Evolutionary conservation across 2,329 filamentous ascomycete genomes (phyloP).

Genomic region (Arthrobotrys entomopaga): DNA sequence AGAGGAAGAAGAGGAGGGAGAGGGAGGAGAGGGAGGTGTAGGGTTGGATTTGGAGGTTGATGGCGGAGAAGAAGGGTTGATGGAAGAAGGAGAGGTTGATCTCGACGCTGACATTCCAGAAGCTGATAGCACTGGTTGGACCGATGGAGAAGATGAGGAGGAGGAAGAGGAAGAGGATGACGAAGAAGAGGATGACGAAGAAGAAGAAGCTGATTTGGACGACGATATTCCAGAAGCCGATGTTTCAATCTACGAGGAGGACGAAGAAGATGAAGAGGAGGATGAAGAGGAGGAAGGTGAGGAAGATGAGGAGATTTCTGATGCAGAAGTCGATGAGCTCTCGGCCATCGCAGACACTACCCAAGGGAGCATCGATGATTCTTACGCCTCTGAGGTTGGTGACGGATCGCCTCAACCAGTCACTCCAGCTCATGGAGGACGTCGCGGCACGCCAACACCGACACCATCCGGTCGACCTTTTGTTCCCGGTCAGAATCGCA

Average conservation of each 20-base stretch:
- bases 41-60: conserved; percentile 67
- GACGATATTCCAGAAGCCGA: conserved; percentile 57
- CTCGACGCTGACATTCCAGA: conserved; percentile 80
- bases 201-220: conserved; percentile 50
- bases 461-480: conserved; percentile 13
- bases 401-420: conserved; percentile 42
- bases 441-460: conserved; percentile 33
- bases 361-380: conserved; percentile 44
- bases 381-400: conserved; percentile 40
- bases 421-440: conserved; percentile 23
- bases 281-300: conserved; percentile 61
- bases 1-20: conserved; percentile 59
- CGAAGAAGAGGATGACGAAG: conserved; percentile 67
- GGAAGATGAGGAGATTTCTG: conserved; percentile 55
- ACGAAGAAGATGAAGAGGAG: conserved; percentile 57
- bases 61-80: conserved; percentile 65
- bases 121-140: conserved; percentile 62
- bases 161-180: conserved; percentile 59
- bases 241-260: conserved; percentile 42
- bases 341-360: conserved; percentile 53
- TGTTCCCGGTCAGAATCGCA: conserved; percentile 19
- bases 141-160: conserved; percentile 63
- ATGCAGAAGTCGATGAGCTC: conserved; percentile 59
- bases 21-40: conserved; percentile 63
- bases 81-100: conserved; percentile 69